Percentiles rank a stretch among this genome's conserved stretches.
Conservation (phyloP, 495 filamentous ascomycete genomes). For the Penicillium desertorum region DNA sequence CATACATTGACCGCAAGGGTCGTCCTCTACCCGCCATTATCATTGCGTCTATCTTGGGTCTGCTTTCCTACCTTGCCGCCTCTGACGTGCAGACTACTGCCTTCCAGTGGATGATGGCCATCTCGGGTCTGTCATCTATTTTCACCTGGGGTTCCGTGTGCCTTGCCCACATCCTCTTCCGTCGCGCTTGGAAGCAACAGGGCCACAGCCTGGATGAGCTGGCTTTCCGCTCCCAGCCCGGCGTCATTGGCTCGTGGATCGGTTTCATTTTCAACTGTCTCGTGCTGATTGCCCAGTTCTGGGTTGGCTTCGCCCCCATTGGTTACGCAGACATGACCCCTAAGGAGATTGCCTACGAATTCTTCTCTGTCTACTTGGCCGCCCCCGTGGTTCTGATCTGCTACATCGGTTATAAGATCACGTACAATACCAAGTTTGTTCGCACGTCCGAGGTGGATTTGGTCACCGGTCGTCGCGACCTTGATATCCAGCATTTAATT, state of each 20-base stretch:
- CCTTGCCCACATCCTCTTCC: constrained; percentile 88
- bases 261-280: constrained; percentile 77
- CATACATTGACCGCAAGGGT: constrained; percentile 81
- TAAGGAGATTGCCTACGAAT: constrained; percentile 52
- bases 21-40: constrained; percentile 74
- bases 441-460: constrained; percentile 75
- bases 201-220: constrained; percentile 73
- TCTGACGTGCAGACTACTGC: constrained; percentile 61
- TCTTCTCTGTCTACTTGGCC: constrained; percentile 80
- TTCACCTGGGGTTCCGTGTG: constrained; percentile 95
- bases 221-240: constrained; percentile 76
- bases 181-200: constrained; percentile 68
- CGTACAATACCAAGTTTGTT: constrained; percentile 66
- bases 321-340: constrained; percentile 50
- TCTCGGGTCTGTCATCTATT: constrained; percentile 84
- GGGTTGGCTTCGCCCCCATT: constrained; percentile 82
- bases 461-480: constrained; percentile 80
- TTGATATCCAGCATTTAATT: constrained; percentile 73
- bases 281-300: constrained; percentile 91
- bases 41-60: constrained; percentile 66
- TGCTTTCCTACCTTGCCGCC: constrained; percentile 78
- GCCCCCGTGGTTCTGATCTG: constrained; percentile 74
- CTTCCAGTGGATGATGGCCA: constrained; percentile 85
- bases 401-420: constrained; percentile 81
- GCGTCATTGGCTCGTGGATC: constrained; percentile 79